Conservation (phyloP, 805 yeast genomes). For the Metschnikowia cubensis region DNA sequence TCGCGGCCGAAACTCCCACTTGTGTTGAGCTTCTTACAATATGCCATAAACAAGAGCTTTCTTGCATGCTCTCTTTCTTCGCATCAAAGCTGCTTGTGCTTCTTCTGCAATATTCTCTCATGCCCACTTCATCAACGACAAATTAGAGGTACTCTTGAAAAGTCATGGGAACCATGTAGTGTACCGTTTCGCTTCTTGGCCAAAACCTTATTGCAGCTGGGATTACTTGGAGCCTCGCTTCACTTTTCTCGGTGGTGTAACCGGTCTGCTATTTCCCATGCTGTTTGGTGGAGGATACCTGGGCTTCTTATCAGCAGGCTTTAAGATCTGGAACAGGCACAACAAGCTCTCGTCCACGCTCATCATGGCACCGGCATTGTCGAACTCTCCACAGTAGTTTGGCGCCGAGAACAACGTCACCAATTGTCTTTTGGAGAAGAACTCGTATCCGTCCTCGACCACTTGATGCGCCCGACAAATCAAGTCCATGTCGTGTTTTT, state of each 20-base stretch:
- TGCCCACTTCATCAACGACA: slow-evolving; percentile 2
- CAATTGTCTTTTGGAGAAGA: slow-evolving; percentile 91
- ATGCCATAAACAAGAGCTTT: slow-evolving; percentile 2
- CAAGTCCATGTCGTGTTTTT: slow-evolving; percentile 96
- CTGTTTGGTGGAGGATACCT: slow-evolving; percentile 48
- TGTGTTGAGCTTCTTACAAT: slow-evolving; percentile 2
- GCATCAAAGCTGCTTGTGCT: neutral
- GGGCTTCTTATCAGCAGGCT: slow-evolving; percentile 96
- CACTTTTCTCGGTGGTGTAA: slow-evolving; percentile 57
- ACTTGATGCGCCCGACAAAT: slow-evolving; percentile 99
- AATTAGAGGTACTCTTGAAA: neutral
- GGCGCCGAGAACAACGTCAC: slow-evolving; percentile 97
- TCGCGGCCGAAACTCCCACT: slow-evolving; percentile 1
- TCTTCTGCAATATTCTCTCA: neutral
- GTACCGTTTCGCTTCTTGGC: slow-evolving; percentile 1
- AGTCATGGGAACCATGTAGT: neutral
- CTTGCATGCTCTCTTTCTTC: neutral
- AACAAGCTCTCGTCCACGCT: slow-evolving; percentile 93
- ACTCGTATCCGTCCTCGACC: slow-evolving; percentile 98
- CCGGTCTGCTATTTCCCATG: slow-evolving; percentile 45
- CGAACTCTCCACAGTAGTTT: slow-evolving; percentile 98
- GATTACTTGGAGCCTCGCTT: slow-evolving; percentile 46
- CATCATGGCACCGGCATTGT: slow-evolving; percentile 99
- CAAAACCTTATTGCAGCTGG: neutral
- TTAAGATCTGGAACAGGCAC: slow-evolving; percentile 94